Base-by-base conservation (phyloP, 1,284 basidiomycete species). In the Boletus sp. region DNA sequence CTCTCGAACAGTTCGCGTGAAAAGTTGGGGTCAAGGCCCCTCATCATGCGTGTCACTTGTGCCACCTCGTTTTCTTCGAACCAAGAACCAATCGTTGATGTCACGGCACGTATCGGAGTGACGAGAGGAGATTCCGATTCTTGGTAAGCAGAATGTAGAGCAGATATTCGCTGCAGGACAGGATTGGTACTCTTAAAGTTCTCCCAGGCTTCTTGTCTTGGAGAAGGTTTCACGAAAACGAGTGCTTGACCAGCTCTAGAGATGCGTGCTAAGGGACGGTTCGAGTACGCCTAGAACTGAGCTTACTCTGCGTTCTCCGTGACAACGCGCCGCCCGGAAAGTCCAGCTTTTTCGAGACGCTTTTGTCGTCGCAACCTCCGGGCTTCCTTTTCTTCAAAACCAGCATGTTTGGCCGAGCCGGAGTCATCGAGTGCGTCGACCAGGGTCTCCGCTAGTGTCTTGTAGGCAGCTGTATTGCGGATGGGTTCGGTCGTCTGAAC, bases 61-160 rank as follows among this genome's bases (percentile, higher is more conserved):
- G 94, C 95, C 35, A 89, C 95, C 74, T 99, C 96, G 62, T 93
- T 99, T 72, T 99, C 96, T 55, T 97, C 95, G 60, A 97, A 95
- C 76, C 88, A 89, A 3, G 84, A 81, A 2, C 90, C 91, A 40
- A 99, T 77, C 2, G 88, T 91, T 42, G 85, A 80, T 2, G 94
- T 94, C 35, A 97, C 84, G 3, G 80, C 77, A 37, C 96, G 86
- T 48, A 97, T 59, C 4, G 86, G 82, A 23, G 86, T 81, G 29
- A 98, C 76, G 40, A 97, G 71, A 1, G 94, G 90, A 60, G 95
- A 89, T 67, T 99, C 96, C 1, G 93, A 95, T 64, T 98, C 94
- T 59, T 94, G 83, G 65, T 90, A 99, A 36, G 80, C 73, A 58
- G 86, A 81, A 25, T 82, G 79, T 55, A 92, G 62, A 54, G 78